Conservation (phyloP, 1,284 basidiomycete genomes). For the Tremellales sp. region DNA sequence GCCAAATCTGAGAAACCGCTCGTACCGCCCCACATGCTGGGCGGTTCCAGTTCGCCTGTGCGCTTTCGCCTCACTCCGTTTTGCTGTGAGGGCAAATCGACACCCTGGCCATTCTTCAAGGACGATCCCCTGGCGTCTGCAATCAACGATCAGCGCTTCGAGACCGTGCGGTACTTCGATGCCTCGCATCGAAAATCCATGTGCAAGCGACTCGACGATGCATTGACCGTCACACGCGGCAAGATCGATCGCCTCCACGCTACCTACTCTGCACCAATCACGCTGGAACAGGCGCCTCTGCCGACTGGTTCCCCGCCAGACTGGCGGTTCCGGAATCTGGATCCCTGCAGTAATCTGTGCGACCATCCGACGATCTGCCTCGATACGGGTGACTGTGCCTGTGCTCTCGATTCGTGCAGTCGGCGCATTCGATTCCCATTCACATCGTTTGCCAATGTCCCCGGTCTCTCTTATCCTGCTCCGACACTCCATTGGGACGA, state of each 20-base stretch:
- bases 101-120: slow-evolving; percentile 33
- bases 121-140: slow-evolving; percentile 31
- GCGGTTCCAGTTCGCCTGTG: not conserved
- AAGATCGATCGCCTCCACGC: slow-evolving; percentile 14
- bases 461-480: slow-evolving; percentile 24
- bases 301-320: slow-evolving; percentile 19
- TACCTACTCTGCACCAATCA: slow-evolving; percentile 4
- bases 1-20: slow-evolving; percentile 4
- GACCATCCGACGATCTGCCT: slow-evolving; percentile 37
- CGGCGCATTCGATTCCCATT: slow-evolving; percentile 26
- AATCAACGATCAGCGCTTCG: slow-evolving; percentile 18
- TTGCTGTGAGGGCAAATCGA: slow-evolving; percentile 24
- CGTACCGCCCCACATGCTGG: slow-evolving; percentile 1
- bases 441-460: slow-evolving; percentile 21
- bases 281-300: slow-evolving; percentile 8
- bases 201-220: slow-evolving; percentile 17
- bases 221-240: slow-evolving; percentile 5
- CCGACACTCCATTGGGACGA: slow-evolving; percentile 12
- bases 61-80: slow-evolving; percentile 22
- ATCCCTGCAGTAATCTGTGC: slow-evolving; percentile 30
- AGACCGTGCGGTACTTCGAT: slow-evolving; percentile 15
- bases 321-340: slow-evolving; percentile 22
- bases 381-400: slow-evolving; percentile 36
- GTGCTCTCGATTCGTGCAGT: slow-evolving; percentile 22
- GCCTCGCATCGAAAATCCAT: slow-evolving; percentile 17